These are phyloP conservation scores for Acanthamoeba sp. DNA, from an alignment of 208 protist species.

Conservation along the genomic window DNA sequence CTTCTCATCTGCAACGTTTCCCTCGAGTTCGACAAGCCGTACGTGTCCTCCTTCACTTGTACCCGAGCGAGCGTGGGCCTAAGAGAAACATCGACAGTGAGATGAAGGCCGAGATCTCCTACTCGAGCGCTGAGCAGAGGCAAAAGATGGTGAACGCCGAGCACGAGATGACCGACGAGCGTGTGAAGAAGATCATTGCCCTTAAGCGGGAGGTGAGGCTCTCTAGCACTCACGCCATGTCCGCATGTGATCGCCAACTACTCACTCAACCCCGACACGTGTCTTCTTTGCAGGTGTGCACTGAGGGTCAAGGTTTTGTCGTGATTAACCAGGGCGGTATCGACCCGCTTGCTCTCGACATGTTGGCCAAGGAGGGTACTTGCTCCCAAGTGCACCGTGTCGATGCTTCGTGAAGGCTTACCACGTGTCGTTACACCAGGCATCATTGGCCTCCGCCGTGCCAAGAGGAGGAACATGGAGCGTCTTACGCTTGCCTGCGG, in stretches of 20 bases:
- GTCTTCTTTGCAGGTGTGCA: constrained; percentile 89
- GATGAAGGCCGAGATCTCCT: constrained; percentile 98
- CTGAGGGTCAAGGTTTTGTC: constrained; percentile 97
- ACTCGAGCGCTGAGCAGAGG: constrained; percentile 97
- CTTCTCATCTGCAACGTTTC: constrained; percentile 99
- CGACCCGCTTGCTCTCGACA: constrained; percentile 99
- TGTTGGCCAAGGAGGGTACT: constrained; percentile 97
- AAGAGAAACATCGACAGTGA: constrained; percentile 89
- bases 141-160: constrained; percentile 98
- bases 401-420: no score
- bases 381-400: no score
- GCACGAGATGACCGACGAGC: constrained; percentile 97
- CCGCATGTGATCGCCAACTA: no score
- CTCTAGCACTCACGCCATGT: no score
- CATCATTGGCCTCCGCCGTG: constrained; percentile 98
- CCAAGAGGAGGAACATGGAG: constrained; percentile 99
- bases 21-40: constrained; percentile 99
- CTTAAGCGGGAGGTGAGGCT: constrained; percentile 95
- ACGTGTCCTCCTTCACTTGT: constrained; percentile 35
- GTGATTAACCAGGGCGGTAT: constrained; percentile 99
- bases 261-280: no score
- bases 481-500: constrained; percentile 97
- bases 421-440: constrained; percentile 78
- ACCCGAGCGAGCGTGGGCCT: no score
- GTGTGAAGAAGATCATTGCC: constrained; percentile 98